Percentiles rank a stretch among this genome's conserved stretches.
These are phyloP conservation scores for Breynia disticha DNA, from an alignment of 441 rosid species.

Conservation along the genomic window DNA sequence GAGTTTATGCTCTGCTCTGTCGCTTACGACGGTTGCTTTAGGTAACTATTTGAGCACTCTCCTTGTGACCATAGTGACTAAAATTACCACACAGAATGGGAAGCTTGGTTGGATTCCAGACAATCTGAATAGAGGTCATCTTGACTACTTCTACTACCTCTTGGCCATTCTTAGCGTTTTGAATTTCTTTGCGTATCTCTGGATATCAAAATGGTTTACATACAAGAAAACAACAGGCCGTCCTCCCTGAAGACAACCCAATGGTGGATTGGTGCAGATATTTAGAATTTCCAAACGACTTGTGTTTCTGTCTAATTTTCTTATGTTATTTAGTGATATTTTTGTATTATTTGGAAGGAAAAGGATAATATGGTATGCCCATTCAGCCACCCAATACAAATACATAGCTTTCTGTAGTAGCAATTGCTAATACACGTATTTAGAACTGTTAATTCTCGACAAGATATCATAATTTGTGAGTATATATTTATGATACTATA, in stretches of 20 bases:
- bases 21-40: slow-evolving; percentile 64
- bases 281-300: background rate
- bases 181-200: slow-evolving; percentile 58
- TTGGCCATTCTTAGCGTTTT: slow-evolving; percentile 49
- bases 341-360: no score
- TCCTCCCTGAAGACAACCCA: slow-evolving; percentile 6
- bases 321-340: background rate
- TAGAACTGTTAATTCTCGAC: no score
- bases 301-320: background rate
- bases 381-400: no score
- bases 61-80: slow-evolving; percentile 67
- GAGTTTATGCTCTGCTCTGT: slow-evolving; percentile 78
- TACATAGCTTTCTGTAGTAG: no score
- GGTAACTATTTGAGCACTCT: slow-evolving; percentile 80
- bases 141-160: slow-evolving; percentile 71
- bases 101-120: slow-evolving; percentile 85
- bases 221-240: slow-evolving; percentile 51
- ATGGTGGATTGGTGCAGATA: background rate
- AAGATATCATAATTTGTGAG: no score
- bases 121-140: slow-evolving; percentile 66
- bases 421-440: no score
- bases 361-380: no score
- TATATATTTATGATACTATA: no score
- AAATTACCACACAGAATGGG: slow-evolving; percentile 37
- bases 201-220: slow-evolving; percentile 60